phyloP scores from a whole-genome alignment of 208 protist genomes.

The Phytomonas francai region DNA sequence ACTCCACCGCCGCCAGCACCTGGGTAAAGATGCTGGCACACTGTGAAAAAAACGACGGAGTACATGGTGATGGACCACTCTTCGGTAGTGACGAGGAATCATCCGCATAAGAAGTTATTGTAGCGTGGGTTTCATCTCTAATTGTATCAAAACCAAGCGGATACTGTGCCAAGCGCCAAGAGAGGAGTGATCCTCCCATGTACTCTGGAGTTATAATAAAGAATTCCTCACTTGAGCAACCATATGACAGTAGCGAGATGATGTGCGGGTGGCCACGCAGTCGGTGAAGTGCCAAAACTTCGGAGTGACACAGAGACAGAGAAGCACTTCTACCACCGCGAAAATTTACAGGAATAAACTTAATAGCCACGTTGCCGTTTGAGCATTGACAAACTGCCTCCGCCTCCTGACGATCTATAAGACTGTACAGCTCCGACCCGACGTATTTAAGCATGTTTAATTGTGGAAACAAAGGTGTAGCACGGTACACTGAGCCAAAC shows the following conservation, averaged over 20 bases:
- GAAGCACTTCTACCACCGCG: constrained; percentile 40
- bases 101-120: neutral
- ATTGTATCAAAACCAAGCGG: constrained; percentile 39
- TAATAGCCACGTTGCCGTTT: constrained; percentile 34
- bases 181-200: constrained; percentile 42
- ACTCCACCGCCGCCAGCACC: constrained; percentile 53
- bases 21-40: constrained; percentile 59
- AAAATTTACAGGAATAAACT: constrained; percentile 47
- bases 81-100: neutral
- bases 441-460: neutral
- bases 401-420: constrained; percentile 3
- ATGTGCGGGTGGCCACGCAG: constrained; percentile 57
- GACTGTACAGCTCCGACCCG: neutral
- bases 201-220: constrained; percentile 66
- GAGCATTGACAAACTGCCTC: constrained; percentile 12
- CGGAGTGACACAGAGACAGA: constrained; percentile 56
- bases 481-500: constrained; percentile 47
- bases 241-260: constrained; percentile 48
- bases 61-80: neutral
- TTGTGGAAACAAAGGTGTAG: neutral
- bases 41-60: constrained; percentile 28
- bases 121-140: constrained; percentile 4
- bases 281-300: constrained; percentile 59
- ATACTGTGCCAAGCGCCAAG: constrained; percentile 55
- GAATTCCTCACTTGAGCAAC: constrained; percentile 59